Evolutionary conservation across 1,139 yeast genomes (phyloP).

Genomic region (Groenewaldozyma sp.): DNA sequence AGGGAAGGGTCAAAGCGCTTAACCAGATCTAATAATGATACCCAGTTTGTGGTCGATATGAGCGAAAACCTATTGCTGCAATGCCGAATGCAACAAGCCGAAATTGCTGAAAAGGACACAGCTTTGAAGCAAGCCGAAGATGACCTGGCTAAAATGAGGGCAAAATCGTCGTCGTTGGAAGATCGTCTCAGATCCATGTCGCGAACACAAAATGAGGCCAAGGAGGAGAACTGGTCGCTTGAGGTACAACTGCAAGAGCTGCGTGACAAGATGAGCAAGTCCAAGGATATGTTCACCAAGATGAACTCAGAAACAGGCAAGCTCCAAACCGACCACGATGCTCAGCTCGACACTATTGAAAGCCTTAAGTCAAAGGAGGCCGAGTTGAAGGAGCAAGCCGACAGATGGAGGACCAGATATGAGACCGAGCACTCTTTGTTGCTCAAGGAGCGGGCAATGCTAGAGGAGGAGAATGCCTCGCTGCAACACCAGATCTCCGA

Average conservation of each 20-base stretch:
- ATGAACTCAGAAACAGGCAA: conserved; percentile 22
- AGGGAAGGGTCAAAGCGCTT: too few relatives aligned
- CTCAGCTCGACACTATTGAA: conserved; percentile 29
- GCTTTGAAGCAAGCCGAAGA: conserved; percentile 1
- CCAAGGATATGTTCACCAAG: conserved; percentile 20
- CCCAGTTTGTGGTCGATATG: conserved; percentile 68
- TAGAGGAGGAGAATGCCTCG: conserved; percentile 19
- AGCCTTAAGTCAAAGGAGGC: conserved; percentile 22
- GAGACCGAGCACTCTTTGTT: conserved; percentile 17
- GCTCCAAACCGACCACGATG: conserved; percentile 19
- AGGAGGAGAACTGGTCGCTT: conserved; percentile 74
- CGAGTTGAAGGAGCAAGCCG: conserved; percentile 23
- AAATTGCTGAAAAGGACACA: conserved; percentile 42
- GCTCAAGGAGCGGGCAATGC: conserved; percentile 17
- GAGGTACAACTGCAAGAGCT: conserved; percentile 48
- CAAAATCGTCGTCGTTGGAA: conserved; percentile 38
- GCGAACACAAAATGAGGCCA: conserved; percentile 34
- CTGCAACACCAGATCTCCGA: conserved; percentile 15
- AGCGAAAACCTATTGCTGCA: conserved; percentile 72
- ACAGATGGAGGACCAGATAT: conserved; percentile 18
- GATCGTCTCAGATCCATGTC: conserved; percentile 33
- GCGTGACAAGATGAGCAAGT: conserved; percentile 34
- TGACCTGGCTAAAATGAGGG: conserved; percentile 27
- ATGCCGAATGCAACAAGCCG: conserved; percentile 64
- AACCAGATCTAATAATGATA: conserved; percentile 1